phyloP scores from a whole-genome alignment of 306 rosid genomes.

The Vigna radiata region DNA sequence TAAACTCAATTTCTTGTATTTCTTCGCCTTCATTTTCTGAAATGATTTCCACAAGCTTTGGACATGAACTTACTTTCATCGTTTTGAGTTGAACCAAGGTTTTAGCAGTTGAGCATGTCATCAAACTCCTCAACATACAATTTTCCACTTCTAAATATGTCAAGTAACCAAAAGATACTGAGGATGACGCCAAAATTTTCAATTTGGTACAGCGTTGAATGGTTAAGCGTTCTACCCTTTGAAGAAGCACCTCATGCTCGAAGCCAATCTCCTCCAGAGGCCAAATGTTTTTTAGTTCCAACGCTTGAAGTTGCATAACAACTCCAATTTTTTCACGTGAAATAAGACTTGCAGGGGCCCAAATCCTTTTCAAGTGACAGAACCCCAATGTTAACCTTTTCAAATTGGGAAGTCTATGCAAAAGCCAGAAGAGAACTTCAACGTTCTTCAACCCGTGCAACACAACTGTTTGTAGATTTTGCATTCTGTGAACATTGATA shows the following conservation, averaged over 20 bases:
- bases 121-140: conserved; percentile 4
- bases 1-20: conserved; percentile 15
- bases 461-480: not conserved
- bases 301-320: conserved; percentile 22
- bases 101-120: conserved; percentile 34
- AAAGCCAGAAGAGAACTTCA: conserved; percentile 25
- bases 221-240: conserved; percentile 10
- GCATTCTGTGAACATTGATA: conserved; percentile 15
- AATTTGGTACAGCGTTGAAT: not conserved
- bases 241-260: conserved; percentile 30
- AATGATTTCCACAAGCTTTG: conserved; percentile 5
- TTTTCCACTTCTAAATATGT: conserved; percentile 24
- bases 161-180: not conserved
- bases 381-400: not conserved
- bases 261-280: not conserved
- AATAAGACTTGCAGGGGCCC: not conserved
- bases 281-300: not conserved
- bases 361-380: not conserved
- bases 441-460: not conserved
- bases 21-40: not conserved
- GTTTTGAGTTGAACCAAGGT: conserved; percentile 29
- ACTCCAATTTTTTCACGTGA: conserved; percentile 9
- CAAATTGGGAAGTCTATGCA: conserved; percentile 29
- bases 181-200: not conserved
- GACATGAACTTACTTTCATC: conserved; percentile 3